Evolutionary conservation across 129 eudicot genomes (phyloP).

Genomic region (Chrysanthemum lavandulifolium): DNA sequence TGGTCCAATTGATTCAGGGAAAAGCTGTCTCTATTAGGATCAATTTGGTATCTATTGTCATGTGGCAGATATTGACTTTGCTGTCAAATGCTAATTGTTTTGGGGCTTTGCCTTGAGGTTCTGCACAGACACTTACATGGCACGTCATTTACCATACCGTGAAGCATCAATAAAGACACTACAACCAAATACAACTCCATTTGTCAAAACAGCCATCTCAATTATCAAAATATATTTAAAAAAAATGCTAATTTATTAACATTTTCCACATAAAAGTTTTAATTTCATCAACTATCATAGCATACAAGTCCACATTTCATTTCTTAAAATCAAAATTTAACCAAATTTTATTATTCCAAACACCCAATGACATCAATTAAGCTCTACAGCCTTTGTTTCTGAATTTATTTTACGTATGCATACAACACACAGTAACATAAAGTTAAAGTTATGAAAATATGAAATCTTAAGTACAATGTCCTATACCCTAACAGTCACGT

Average conservation of each 20-base stretch:
- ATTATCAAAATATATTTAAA: slow-evolving; percentile 1
- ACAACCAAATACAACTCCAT: not conserved
- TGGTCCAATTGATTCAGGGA: slow-evolving; percentile 29
- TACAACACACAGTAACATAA: too few species aligned
- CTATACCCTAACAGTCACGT: too few species aligned
- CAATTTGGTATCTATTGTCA: slow-evolving; percentile 21
- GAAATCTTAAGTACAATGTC: too few species aligned
- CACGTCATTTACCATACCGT: slow-evolving; percentile 11
- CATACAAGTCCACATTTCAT: not conserved
- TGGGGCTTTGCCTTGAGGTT: slow-evolving; percentile 18
- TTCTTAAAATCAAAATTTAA: too few species aligned
- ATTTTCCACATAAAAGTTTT: not conserved
- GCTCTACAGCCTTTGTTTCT: too few species aligned
- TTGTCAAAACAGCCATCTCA: slow-evolving; percentile 12
- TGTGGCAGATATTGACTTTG: slow-evolving; percentile 15
- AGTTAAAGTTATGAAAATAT: too few species aligned
- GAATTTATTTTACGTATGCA: too few species aligned
- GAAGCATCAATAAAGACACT: slow-evolving; percentile 1
- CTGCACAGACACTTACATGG: slow-evolving; percentile 3
- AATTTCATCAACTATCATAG: slow-evolving; percentile 1
- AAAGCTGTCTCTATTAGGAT: slow-evolving; percentile 15
- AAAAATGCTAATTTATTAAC: slow-evolving; percentile 5
- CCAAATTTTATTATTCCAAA: too few species aligned
- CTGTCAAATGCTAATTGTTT: slow-evolving; percentile 24
- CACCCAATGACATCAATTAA: too few species aligned